Evolutionary conservation across 352 stramenopile species (phyloP), one percentile per base, ranked within the genome.

Genomic region (Phytophthora vignae): DNA sequence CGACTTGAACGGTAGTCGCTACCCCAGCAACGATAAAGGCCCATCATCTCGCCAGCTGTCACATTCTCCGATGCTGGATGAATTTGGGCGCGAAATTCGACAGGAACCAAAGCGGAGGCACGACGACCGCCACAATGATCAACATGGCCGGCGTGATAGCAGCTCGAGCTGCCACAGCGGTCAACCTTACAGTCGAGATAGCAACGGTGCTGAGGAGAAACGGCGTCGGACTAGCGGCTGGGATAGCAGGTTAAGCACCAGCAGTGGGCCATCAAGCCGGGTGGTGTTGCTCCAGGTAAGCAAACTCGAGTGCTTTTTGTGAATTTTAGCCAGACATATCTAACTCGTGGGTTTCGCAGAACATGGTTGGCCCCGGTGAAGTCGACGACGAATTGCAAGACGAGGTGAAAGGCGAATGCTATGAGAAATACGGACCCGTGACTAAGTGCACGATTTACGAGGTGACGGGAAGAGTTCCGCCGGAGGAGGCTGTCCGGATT

Each of bases 291-390:
- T 83, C 38, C 64, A 77, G 67, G 74, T 84, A 67, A 63, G 59
- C 22, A 11, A 11, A 36, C 19, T 22, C 3, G 49, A 19, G n/a
- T 12, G 8, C 3, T 17, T 21, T n/a, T 21, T 21, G 40, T 48
- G 17, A n/a, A 4, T 48, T 48, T 48, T n/a, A 19, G 53, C 22
- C 17, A 22, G 22, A n/a, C 17, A 53, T 59, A 29, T 15, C 60
- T n/a, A 58, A 17, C 25, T 17, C 58, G 11, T 55, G 33, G 8
- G 44, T 52, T 22, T 78, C 33, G 25, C 74, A 98, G 88, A 98
- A 98, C 76, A 97, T 98, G 92, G 91, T 98, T 50, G 90, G 83
- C 15, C 89, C 90, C 12, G 91, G 88, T 14, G 90, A 98, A 79
- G 93, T 97, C 7, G 93, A 98, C 65, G 87, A 93, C 22, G 88